Base-by-base conservation (phyloP, 176 grass and related monocot species). In the Phyllostachys edulis region DNA sequence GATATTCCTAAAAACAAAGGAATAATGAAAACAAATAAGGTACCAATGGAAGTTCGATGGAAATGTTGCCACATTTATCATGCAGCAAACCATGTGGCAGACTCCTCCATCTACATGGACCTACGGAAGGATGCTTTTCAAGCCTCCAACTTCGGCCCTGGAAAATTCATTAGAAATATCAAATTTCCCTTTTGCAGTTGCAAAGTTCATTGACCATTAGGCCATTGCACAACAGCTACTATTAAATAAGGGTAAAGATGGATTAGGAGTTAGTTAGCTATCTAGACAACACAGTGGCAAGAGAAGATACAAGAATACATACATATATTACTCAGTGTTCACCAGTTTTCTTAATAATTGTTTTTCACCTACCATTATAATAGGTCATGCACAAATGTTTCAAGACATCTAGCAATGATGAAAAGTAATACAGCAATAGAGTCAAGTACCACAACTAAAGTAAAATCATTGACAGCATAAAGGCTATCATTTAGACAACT, bases 111-210 rank as follows among this genome's bases (percentile, higher is more conserved):
- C 50, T 39, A 87, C 80, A 90, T 44, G 49, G 70, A 83, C 79
- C 84, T 83, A 87, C 6, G 66, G 88, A 90, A 87, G 88, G 84
- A 90, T 90, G 79, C 79, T 87, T 86, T 87, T 73, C 27, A 87
- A 87, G 79, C 88, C 60, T 87, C 84, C 74, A 86, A 83, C 79
- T 69, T 87, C 5, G 47, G 79, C 73, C 84, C 88, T 90, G 79
- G 78, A 87, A 90, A 90, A 82, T 63, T 61, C 74, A 83, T 90
- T 74, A 87, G 29, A 90, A 78, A 36, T 40, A 83, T 87, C 74
- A 90, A 52, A 57, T 78, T 75, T 76, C 49, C 6, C 17, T 87
- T 81, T 36, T 34, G 7, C 60, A 75, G 14, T 87, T 81, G 71
- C 78, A 87, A 67, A 75, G 29, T 67, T 80, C 52, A 55, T 32